Base-by-base conservation (phyloP, 1,284 basidiomycete species). In the Tilletia horrida region DNA sequence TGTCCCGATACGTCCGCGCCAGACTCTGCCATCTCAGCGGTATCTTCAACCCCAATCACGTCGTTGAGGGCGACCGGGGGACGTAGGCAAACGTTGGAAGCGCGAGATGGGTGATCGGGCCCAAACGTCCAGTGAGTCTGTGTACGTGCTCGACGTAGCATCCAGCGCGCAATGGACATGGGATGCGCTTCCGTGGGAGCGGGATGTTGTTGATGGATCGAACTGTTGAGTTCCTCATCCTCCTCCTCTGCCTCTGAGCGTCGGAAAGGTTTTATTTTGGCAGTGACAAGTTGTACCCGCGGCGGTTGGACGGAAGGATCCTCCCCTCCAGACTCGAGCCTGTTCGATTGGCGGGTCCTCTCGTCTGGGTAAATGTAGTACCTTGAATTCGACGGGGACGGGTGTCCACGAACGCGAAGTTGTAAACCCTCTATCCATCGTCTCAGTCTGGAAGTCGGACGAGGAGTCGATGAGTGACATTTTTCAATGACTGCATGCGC, bases 391-490 rank as follows among this genome's bases (percentile, higher is more conserved):
- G 35, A 40, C 35, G 35, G 35, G 35, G 35, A 40, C 35, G 35
- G 11, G 4, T 40, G 50, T 35, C 16, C 27, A 29, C 55, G 27
- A n/a, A 59, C 29, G 31, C 55, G 55, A 59, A 31, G 35, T 18
- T 59, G 55, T n/a, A 59, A 27, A 16, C 29, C 55, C n/a, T 59
- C 55, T 7, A 59, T 59, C 55, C 55, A 59, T 9, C 55, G 55
- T 16, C 55, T 2, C 31, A 59, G 55, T 40, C 35, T 40, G 35
- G 35, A 11, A 40, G 35, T 40, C 11, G 35, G n/a, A n/a, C n/a
- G n/a, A n/a, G n/a, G n/a, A n/a, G n/a, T n/a, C n/a, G n/a, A n/a
- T n/a, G n/a, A n/a, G n/a, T n/a, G n/a, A n/a, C n/a, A n/a, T n/a
- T n/a, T n/a, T n/a, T n/a, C n/a, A n/a, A n/a, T n/a, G n/a, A n/a